Base-by-base conservation (phyloP, 352 stramenopile genomes). In the Globisporangium viniferum region DNA sequence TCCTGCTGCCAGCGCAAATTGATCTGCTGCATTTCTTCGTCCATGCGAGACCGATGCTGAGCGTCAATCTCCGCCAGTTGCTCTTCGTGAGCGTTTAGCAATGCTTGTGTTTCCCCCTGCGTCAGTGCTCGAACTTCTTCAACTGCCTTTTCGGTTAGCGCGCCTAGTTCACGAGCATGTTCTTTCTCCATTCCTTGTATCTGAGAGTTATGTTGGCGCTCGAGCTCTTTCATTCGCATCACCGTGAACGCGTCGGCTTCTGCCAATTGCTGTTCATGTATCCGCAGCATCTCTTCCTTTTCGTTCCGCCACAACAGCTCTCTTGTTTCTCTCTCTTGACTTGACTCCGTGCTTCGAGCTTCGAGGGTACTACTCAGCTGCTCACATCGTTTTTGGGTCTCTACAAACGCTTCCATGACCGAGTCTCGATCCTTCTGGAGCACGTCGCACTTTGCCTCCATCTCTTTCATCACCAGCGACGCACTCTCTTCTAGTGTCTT, bases 1-100 rank as follows among this genome's bases (percentile, higher is more conserved):
- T 89, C 72, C 12, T 62, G 48, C 33, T 81, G 73, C 73, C 78
- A 88, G 4, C 54, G 78, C 27, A 74, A 29, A n/a, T 58, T 69
- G 18, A 83, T 27, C 15, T 48, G 53, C 7, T 60, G 31, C 3
- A 74, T 69, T 27, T 74, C 72, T 22, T 79, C 62, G n/a, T 87
- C 75, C 39, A 84, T 29, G 14, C 75, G 62, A 0, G 4, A 33
- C 48, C 65, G 53, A 58, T 88, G 70, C 44, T 59, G 41, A 5
- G 51, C 57, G 6, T 62, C 54, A 31, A 63, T n/a, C 0, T 54
- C 35, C 9, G 36, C n/a, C 14, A 79, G 22, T 2, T 64, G 36
- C 27, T 63, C 10, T 12, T 36, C 24, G 7, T 71, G 58, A 12
- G 35, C 22, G 24, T 18, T 44, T 0, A 33, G 18, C 20, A 62